Evolutionary conservation across 208 protist genomes (phyloP).

Genomic region (Porcisia hertigi): DNA sequence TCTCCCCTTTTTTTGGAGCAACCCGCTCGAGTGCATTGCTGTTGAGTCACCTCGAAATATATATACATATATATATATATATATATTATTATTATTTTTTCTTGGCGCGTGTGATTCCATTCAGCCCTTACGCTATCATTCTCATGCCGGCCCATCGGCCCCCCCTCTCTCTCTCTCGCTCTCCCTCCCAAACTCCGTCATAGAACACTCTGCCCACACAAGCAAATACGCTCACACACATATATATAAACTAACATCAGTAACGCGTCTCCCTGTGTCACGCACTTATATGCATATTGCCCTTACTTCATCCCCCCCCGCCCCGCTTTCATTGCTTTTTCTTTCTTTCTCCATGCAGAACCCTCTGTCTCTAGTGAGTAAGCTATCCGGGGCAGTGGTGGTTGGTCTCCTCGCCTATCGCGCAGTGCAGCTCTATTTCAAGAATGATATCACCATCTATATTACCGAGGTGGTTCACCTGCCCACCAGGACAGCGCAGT

Average conservation of each 20-base stretch:
- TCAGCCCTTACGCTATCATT: no score
- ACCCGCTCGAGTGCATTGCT: no score
- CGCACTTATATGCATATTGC: background rate
- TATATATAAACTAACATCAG: background rate
- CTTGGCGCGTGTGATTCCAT: no score
- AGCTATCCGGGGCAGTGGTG: conserved; percentile 28
- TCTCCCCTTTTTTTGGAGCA: no score
- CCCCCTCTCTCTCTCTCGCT: no score
- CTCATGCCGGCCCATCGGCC: no score
- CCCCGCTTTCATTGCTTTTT: background rate
- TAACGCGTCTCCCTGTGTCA: background rate
- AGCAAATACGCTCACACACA: background rate
- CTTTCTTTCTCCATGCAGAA: conserved; percentile 15
- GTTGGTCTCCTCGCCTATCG: conserved; percentile 45
- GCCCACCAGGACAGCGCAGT: conserved; percentile 29
- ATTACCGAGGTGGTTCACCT: conserved; percentile 81
- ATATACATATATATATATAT: no score
- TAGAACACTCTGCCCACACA: background rate
- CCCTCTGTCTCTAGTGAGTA: conserved; percentile 15
- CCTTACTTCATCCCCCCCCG: background rate
- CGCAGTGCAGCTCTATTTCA: conserved; percentile 47
- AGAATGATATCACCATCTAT: conserved; percentile 75
- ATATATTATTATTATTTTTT: no score
- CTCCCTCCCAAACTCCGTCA: no score
- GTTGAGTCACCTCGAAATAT: no score